Conservation (phyloP, 2,329 filamentous ascomycete species). For the Madurella mycetomatis region DNA sequence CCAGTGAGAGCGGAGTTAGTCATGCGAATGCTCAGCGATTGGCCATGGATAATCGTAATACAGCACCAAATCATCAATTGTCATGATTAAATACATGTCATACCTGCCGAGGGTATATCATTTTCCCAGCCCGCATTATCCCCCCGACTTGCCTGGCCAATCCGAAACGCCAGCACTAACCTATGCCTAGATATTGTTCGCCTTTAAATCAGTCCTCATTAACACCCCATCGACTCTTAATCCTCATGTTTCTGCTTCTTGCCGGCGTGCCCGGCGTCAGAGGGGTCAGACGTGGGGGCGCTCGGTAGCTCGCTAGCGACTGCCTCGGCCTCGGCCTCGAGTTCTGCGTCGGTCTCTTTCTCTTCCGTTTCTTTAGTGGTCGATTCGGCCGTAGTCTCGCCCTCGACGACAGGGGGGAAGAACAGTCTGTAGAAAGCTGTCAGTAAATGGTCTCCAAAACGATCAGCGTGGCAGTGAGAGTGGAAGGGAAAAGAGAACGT, state of each 20-base stretch:
- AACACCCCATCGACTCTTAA: neutral
- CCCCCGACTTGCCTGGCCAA: neutral
- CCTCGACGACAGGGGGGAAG: slow-evolving; percentile 29
- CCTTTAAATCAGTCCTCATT: neutral
- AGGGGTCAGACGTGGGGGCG: slow-evolving; percentile 27
- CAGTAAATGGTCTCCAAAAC: neutral
- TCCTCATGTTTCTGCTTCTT: slow-evolving; percentile 28
- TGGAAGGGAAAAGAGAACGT: slow-evolving; percentile 37
- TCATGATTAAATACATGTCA: neutral
- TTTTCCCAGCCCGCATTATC: neutral
- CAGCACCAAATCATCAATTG: neutral
- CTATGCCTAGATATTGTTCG: neutral
- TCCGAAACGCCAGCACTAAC: slow-evolving; percentile 3
- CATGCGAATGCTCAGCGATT: too few species aligned
- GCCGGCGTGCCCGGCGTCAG: slow-evolving; percentile 20
- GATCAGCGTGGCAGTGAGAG: neutral
- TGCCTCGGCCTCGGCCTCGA: slow-evolving; percentile 26
- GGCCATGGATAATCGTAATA: too few species aligned
- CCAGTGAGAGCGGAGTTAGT: too few species aligned
- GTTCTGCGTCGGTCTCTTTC: slow-evolving; percentile 17
- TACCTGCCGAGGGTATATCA: neutral
- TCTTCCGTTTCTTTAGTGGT: slow-evolving; percentile 9
- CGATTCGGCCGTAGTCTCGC: neutral
- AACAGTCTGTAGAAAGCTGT: slow-evolving; percentile 20
- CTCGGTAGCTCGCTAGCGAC: slow-evolving; percentile 28